A percentile compares a stretch with the other conserved stretches of the same genome.
Conservation (phyloP, 1,284 basidiomycete genomes). For the Naganishia liquefaciens region DNA sequence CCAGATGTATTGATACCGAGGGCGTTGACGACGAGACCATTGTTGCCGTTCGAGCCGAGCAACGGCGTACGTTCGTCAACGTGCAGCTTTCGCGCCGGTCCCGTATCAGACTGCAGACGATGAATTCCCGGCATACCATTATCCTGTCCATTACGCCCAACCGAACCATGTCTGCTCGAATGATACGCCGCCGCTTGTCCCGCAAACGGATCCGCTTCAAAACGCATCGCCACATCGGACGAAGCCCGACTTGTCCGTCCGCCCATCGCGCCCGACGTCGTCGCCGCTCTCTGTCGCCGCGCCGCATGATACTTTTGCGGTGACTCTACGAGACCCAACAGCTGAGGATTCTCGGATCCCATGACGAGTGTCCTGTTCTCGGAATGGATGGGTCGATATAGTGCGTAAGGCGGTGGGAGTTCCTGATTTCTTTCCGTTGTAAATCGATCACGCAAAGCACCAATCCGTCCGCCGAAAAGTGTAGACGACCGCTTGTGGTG, state of each 20-base stretch:
- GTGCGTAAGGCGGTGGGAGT: slow-evolving; percentile 45
- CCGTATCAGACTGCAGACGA: slow-evolving; percentile 5
- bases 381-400: background rate
- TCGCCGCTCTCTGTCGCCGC: slow-evolving; percentile 13
- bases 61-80: slow-evolving; percentile 26
- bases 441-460: slow-evolving; percentile 44
- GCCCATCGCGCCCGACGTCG: background rate
- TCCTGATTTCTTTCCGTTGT: slow-evolving; percentile 41
- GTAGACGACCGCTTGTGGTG: slow-evolving; percentile 35
- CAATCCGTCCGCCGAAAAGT: slow-evolving; percentile 50
- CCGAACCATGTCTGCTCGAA: background rate
- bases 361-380: slow-evolving; percentile 5
- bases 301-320: slow-evolving; percentile 16
- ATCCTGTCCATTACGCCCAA: background rate
- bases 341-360: slow-evolving; percentile 4
- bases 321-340: slow-evolving; percentile 5
- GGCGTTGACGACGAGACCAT: slow-evolving; percentile 13
- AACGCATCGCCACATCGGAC: slow-evolving; percentile 2
- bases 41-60: background rate
- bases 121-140: slow-evolving; percentile 1
- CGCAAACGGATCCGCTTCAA: background rate
- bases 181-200: background rate
- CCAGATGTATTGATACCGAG: slow-evolving; percentile 9
- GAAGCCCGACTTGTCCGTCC: slow-evolving; percentile 20
- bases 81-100: background rate